Percentiles rank a stretch among this genome's conserved stretches.
phyloP scores from a whole-genome alignment of 805 yeast species.

The Ogataea trehaloabstinens region DNA sequence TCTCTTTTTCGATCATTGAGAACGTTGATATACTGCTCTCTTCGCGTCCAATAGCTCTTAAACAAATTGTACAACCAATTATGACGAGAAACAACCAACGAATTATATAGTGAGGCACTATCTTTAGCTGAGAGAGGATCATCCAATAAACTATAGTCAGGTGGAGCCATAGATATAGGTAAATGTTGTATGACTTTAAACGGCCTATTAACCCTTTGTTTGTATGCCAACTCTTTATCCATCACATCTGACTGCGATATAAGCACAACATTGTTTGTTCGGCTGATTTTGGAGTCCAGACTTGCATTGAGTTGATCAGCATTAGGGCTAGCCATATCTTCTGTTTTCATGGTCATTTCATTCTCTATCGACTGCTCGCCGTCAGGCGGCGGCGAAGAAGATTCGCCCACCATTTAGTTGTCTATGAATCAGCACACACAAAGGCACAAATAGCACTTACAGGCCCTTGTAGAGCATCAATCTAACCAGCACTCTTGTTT shows the following conservation, averaged over 20 bases:
- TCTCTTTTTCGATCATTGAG: slow-evolving; percentile 56
- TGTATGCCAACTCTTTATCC: slow-evolving; percentile 28
- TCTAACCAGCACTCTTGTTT: too few relatives aligned
- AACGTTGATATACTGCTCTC: slow-evolving; percentile 48
- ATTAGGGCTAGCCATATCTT: background rate
- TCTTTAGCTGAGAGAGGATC: slow-evolving; percentile 71
- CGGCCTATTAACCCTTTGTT: slow-evolving; percentile 45
- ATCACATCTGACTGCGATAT: slow-evolving; percentile 31
- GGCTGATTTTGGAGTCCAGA: slow-evolving; percentile 17
- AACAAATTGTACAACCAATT: slow-evolving; percentile 70
- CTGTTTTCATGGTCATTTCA: background rate
- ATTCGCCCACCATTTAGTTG: background rate
- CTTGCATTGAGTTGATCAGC: slow-evolving; percentile 6
- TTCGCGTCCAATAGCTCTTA: slow-evolving; percentile 65
- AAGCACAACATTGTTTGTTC: slow-evolving; percentile 24
- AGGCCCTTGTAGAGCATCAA: too few relatives aligned
- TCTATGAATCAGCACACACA: too few relatives aligned
- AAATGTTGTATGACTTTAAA: slow-evolving; percentile 62
- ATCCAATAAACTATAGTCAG: slow-evolving; percentile 61
- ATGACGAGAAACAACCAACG: slow-evolving; percentile 71
- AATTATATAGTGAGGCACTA: slow-evolving; percentile 66
- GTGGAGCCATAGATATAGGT: slow-evolving; percentile 64
- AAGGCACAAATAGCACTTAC: too few relatives aligned
- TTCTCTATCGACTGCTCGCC: background rate
- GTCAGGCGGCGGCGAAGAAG: background rate